Conservation (phyloP, 2,329 filamentous ascomycete species). For the Colletotrichum musae region DNA sequence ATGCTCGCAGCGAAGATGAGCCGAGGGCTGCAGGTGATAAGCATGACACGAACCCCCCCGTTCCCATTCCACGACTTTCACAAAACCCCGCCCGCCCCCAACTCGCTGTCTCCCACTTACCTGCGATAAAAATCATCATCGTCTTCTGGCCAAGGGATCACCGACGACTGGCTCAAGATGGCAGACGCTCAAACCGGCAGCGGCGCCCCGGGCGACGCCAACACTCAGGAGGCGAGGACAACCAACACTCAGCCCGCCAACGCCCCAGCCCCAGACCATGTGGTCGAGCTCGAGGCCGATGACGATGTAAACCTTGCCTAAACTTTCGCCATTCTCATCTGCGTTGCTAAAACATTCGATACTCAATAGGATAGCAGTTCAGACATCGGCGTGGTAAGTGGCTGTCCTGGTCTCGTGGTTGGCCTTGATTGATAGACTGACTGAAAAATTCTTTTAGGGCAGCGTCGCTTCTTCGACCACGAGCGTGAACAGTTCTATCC, state of each 20-base stretch:
- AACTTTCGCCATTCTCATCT: too few species aligned
- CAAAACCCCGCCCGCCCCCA: too few species aligned
- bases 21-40: too few species aligned
- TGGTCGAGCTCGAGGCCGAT: not conserved
- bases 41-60: too few species aligned
- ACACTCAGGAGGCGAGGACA: not conserved
- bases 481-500: constrained; percentile 18
- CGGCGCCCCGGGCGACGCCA: not conserved
- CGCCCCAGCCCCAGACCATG: not conserved
- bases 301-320: not conserved
- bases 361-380: not conserved
- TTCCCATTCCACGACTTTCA: too few species aligned
- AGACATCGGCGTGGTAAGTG: not conserved
- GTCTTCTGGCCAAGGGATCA: not conserved
- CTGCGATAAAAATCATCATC: too few species aligned
- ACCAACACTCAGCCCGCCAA: not conserved
- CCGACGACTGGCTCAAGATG: not conserved
- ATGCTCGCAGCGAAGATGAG: too few species aligned
- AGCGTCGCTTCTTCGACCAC: constrained; percentile 1
- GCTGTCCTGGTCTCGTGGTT: not conserved
- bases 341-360: too few species aligned
- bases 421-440: not conserved
- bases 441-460: not conserved
- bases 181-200: not conserved
- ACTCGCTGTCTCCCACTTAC: too few species aligned